Conservation (phyloP, 495 filamentous ascomycete genomes). For the Halenospora varia region DNA sequence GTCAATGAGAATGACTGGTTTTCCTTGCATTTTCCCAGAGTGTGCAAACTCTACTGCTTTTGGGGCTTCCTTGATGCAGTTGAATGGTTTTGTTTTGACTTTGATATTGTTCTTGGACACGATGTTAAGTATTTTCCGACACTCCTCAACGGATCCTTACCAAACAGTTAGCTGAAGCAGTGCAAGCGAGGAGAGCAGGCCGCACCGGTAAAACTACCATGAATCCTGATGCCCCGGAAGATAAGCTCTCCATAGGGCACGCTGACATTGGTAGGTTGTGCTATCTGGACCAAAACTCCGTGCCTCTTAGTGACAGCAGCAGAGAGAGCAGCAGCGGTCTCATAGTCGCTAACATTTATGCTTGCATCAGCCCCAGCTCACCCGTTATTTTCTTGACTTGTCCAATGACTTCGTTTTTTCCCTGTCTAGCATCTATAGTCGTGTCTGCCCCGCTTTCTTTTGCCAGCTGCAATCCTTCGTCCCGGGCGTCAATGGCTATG, state of each 20-base stretch:
- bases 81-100: conserved; percentile 46
- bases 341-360: conserved; percentile 40
- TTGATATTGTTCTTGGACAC: conserved; percentile 47
- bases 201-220: conserved; percentile 35
- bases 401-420: conserved; percentile 38
- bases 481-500: conserved; percentile 52
- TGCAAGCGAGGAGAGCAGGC: no score
- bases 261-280: conserved; percentile 41
- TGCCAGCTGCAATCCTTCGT: conserved; percentile 44
- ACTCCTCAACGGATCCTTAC: conserved; percentile 42
- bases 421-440: conserved; percentile 46
- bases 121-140: conserved; percentile 43
- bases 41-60: conserved; percentile 44
- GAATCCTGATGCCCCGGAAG: conserved; percentile 50
- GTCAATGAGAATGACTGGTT: conserved; percentile 50
- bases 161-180: no score
- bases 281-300: conserved; percentile 50
- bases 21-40: conserved; percentile 48
- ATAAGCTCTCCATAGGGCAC: conserved; percentile 51
- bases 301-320: conserved; percentile 52
- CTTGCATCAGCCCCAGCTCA: conserved; percentile 42
- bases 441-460: conserved; percentile 42
- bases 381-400: conserved; percentile 43
- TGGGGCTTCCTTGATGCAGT: conserved; percentile 47
- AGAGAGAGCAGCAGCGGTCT: conserved; percentile 38